Evolutionary conservation across 768 basidiomycete genomes (phyloP), one percentile per base, ranked within the genome.

Genomic region (Leccinum longicurvipes): DNA sequence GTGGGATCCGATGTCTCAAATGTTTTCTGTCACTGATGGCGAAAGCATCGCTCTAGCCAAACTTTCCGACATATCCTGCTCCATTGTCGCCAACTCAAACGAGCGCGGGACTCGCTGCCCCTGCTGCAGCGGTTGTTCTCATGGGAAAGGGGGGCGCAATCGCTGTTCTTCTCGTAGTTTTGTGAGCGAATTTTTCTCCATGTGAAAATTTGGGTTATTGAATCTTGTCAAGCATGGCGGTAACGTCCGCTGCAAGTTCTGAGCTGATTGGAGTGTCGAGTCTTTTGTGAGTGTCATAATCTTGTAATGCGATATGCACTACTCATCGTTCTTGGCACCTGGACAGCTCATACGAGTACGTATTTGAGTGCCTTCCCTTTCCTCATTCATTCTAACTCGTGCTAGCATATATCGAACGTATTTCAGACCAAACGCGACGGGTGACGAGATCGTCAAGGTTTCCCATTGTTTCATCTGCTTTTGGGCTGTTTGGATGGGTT

Each of bases 41-140:
- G 10, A 17, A 36, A 19, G 6, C 51, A 5, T 2, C 34, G 5
- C 10, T 31, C 21, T 54, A 82, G 77, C 79, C 80, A 3, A 70
- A 66, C 34, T 83, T 82, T 60, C 82, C 82, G 3, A 83, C 82
- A 0, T 83, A 77, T 60, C 74, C 82, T 41, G 72, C 76, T 51
- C 67, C 78, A 17, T 60, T 77, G 32, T 73, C 74, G 0, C 63
- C 73, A 15, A 65, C 64, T 27, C 71, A 77, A 60, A 65, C 70
- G 1, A 77, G 73, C 42, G 76, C 76, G 12, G 79, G 80, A 14
- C 70, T 81, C 4, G 76, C 76, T 4, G 74, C 77, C 7, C 77
- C 79, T 19, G 75, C 77, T 1, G 78, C 80, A 3, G 78, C 78
- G 0, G 72, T 68, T 6, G 77, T 76, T 2, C 70, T 81, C 17